Base-by-base conservation (phyloP, 2,329 filamentous ascomycete genomes). In the Diaporthe sp. region DNA sequence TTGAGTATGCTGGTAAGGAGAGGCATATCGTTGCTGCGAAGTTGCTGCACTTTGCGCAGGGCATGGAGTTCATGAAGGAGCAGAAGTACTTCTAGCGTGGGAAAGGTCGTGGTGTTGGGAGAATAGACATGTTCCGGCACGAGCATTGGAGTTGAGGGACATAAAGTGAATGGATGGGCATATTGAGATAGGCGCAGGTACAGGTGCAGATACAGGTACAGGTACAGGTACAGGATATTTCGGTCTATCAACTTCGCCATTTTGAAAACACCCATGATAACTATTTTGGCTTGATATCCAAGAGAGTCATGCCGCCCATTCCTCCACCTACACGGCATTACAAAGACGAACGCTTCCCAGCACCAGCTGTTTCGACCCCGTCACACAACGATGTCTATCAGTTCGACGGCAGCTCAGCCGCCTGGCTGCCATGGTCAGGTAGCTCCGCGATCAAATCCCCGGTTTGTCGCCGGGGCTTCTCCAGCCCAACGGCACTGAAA, bases 31-130 rank as follows among this genome's bases (percentile, higher is more conserved):
- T 91, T 13, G 87, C 89, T 74, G 89, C 89, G 17, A 90, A 89
- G 84, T 81, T 92, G 74, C 90, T 89, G 79, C 89, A 91, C 80
- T 92, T 89, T 84, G 89, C 90, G 22, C 87, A 88, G 4, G 90
- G 89, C 8, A 86, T 90, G 81, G 83, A 89, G 74, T 89, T 88
- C 78, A 83, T 84, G 30, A 80, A 81, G 81, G 84, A 78, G 33
- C 79, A 80, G 74, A 83, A 81, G 74, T 82, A 80, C 75, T 78
- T 74, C 75, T 79, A 72, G 35, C 15, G 30, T 2, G 22, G 7
- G 13, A 19, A n/a, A 22, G 22, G 10, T 30, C 42, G 7, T 13
- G 3, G 7, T 42, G 1, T 19, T 28, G 2, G 1, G 35, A 9
- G 4, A 17, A 17, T 42, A 42, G 38, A 61, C 13, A 19, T 28